Evolutionary conservation across 148 eudicot genomes (phyloP).

Genomic region (Suaeda aralocaspica): DNA sequence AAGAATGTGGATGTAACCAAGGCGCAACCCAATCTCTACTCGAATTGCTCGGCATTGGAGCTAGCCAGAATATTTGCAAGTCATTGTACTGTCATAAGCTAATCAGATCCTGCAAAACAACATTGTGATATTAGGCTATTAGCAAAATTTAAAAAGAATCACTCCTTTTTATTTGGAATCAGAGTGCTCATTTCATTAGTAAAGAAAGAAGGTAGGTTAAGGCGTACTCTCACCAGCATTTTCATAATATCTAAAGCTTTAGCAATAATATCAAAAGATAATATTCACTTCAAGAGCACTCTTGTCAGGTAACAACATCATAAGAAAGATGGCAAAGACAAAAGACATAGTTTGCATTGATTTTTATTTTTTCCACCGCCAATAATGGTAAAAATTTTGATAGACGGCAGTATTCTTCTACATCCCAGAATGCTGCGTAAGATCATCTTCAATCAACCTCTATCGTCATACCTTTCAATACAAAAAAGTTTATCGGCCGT

Average conservation of each 20-base stretch:
- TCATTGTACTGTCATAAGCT: constrained; percentile 63
- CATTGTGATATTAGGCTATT: background rate
- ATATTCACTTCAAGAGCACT: background rate
- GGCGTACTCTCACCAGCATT: no score
- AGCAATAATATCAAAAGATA: background rate
- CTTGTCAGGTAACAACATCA: background rate
- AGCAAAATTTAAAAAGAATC: background rate
- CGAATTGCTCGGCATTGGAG: constrained; percentile 74
- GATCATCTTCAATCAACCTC: no score
- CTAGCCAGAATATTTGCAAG: constrained; percentile 87
- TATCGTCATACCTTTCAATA: no score
- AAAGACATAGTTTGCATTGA: background rate
- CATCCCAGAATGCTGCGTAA: no score
- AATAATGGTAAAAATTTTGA: no score
- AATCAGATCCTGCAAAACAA: constrained; percentile 58
- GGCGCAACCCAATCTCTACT: constrained; percentile 64
- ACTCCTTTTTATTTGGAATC: no score
- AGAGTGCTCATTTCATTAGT: no score
- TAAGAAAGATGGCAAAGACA: background rate
- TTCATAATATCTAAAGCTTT: background rate
- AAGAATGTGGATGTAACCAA: constrained; percentile 42
- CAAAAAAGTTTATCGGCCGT: no score
- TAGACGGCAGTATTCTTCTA: no score
- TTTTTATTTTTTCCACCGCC: no score
- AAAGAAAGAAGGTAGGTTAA: no score